phyloP scores from a whole-genome alignment of 2,329 filamentous ascomycete species.

The Scleromitrula shiraiana region DNA sequence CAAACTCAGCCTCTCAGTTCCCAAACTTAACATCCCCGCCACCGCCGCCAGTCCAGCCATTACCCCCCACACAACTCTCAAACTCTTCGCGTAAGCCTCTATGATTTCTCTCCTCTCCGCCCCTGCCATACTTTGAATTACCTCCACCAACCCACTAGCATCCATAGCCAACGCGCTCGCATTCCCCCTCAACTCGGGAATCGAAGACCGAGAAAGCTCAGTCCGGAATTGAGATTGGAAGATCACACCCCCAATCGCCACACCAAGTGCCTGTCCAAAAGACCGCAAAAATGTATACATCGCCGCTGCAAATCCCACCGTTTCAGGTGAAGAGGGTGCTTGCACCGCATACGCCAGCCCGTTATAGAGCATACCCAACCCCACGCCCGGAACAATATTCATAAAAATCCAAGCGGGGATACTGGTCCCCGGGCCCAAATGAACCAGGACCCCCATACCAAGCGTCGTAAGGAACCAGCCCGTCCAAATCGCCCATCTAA shows the following conservation, averaged over 20 bases:
- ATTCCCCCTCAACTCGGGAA: background rate
- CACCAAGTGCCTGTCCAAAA: conserved; percentile 54
- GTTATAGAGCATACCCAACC: conserved; percentile 37
- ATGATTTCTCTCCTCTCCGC: background rate
- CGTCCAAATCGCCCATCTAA: conserved; percentile 40
- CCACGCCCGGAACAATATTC: conserved; percentile 49
- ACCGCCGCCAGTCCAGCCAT: conserved; percentile 41
- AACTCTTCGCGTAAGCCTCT: conserved; percentile 42
- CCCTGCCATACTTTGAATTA: background rate
- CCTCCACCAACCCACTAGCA: background rate
- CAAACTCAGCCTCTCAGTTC: background rate
- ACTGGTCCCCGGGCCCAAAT: conserved; percentile 41
- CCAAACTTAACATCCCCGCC: conserved; percentile 35
- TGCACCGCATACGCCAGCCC: no score
- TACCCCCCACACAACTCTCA: conserved; percentile 47
- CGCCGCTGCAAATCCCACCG: conserved; percentile 27
- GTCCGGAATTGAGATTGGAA: background rate
- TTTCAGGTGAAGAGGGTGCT: background rate
- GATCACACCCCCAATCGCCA: conserved; percentile 56
- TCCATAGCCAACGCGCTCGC: background rate
- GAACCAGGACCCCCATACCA: conserved; percentile 46
- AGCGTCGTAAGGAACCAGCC: conserved; percentile 53
- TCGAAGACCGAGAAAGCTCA: no score
- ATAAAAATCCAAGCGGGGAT: conserved; percentile 50
- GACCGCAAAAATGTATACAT: conserved; percentile 60